Percentiles rank a stretch among this genome's conserved stretches.
Evolutionary conservation across 352 stramenopile genomes (phyloP).

Genomic region (Globisporangium mamillatum): DNA sequence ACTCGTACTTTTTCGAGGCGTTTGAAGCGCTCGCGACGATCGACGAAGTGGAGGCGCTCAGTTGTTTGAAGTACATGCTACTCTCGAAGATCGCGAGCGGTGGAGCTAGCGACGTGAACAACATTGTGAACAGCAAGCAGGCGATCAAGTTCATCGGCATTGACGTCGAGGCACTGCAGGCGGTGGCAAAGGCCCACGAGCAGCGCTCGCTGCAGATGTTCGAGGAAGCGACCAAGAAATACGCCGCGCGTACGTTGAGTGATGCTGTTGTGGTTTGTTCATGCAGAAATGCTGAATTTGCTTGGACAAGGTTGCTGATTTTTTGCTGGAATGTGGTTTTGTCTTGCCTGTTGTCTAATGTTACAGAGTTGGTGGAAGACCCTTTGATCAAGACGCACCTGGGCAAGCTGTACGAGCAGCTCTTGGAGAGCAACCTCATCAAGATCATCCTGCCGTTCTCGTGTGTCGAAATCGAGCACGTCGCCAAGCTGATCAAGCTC

Average conservation of each 20-base stretch:
- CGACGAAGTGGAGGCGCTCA: conserved; percentile 80
- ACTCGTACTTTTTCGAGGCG: conserved; percentile 99
- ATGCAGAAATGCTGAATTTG: no score
- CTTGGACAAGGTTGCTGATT: not conserved
- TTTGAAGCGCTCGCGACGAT: conserved; percentile 95
- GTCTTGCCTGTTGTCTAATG: conserved; percentile 16
- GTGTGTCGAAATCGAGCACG: conserved; percentile 96
- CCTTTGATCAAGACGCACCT: conserved; percentile 93
- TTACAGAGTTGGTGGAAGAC: conserved; percentile 80
- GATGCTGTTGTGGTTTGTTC: no score
- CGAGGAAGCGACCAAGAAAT: conserved; percentile 88
- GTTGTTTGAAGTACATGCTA: conserved; percentile 98
- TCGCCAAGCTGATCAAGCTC: conserved; percentile 97
- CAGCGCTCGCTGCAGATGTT: conserved; percentile 92
- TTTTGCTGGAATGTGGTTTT: not conserved
- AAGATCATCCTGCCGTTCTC: conserved; percentile 99
- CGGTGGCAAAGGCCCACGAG: conserved; percentile 94
- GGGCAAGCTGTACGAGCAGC: conserved; percentile 95
- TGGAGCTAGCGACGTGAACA: conserved; percentile 91
- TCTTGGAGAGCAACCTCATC: conserved; percentile 98
- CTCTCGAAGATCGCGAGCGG: conserved; percentile 94
- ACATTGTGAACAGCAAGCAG: conserved; percentile 94
- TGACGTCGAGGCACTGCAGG: conserved; percentile 95
- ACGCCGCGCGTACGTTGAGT: conserved; percentile 51
- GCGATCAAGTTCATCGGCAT: conserved; percentile 96